Base-by-base conservation (phyloP, 192 early-diverging fungal genomes). In the Paraglomus occultum region DNA sequence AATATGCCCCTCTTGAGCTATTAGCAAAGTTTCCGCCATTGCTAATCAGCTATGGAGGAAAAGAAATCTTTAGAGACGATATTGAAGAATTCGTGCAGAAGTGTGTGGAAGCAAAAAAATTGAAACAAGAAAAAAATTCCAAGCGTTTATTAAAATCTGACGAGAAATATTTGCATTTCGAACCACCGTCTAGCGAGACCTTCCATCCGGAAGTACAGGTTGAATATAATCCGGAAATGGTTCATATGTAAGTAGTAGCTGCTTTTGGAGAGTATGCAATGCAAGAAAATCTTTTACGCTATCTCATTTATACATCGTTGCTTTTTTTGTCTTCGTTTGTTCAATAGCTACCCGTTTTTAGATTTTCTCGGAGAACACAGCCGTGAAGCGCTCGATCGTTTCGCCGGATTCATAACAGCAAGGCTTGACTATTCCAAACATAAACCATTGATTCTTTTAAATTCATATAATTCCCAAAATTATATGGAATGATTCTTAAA, bases 51-150 rank as follows among this genome's bases (percentile, higher is more conserved):
- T 66, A 66, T n/a, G 64, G 64, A n/a, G 64, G 64, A 38, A 66
- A 66, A 38, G 64, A 66, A 66, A 18, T 66, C 2, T 51, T 66
- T 51, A 66, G 11, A 39, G 64, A 66, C 51, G 64, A 66, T 42
- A 66, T 66, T 66, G 64, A 66, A 52, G 51, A 12, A 17, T 66
- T 66, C 12, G n/a, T 14, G 39, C 10, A 51, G 20, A 66, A 66
- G 51, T 51, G 48, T 51, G 51, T 66, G n/a, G 49, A 66, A 51
- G 38, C 48, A 8, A 66, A 66, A n/a, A 66, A 51, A 50, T 64
- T 47, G 49, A 14, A 8, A 1, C 12, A 6, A 18, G 15, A 12
- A 6, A 18, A 39, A 1, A 17, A 40, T n/a, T 61, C 12, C 31
- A 42, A 61, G 18, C 45, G 10, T 14, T 10, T 39, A 61, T 6